Base-by-base conservation (phyloP, 2,329 filamentous ascomycete species). In the Alternaria longipes region DNA sequence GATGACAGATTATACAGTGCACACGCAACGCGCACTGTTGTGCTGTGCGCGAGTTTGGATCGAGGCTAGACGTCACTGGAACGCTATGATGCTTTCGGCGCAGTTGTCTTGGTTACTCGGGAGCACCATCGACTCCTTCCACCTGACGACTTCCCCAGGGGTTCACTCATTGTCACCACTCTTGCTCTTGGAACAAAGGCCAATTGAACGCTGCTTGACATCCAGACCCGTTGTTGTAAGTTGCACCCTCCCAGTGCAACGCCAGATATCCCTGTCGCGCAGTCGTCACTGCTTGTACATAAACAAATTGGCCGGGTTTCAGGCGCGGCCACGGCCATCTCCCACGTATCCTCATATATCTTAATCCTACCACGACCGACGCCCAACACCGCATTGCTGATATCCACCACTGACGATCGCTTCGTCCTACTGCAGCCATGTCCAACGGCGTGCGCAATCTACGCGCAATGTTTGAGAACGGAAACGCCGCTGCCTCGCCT, bases 381-480 rank as follows among this genome's bases (percentile, higher is more conserved):
- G 62, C 52, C 59, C 64, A 62, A 65, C 57, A 64, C 55, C 61
- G 59, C 67, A 56, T 63, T 60, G 41, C 60, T 57, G 55, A 61
- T 38, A 49, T 49, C 59, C 63, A 61, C 54, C 56, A 68, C 73
- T 75, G 72, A 77, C 73, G 60, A 63, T 46, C 56, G 61, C 59
- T 58, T 59, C 52, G 64, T 63, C 59, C 45, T 45, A 50, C 54
- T 68, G 69, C 76, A 83, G 82, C 81, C 80, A 84, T 84, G 82
- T 81, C 78, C 69, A 77, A 76, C 69, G 81, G 80, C 67, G 82
- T 84, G 66, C 78, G 81, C 67, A 82, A 82, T 69, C 77, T 84
- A 59, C 78, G 82, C 71, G 82, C 82, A 59, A 80, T 84, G 76
- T 84, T 84, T 73, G 82, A 84, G 75, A 81, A 78, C 58, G 51